Conservation (phyloP, 768 basidiomycete species). For the Fistulinella prunicolor region DNA sequence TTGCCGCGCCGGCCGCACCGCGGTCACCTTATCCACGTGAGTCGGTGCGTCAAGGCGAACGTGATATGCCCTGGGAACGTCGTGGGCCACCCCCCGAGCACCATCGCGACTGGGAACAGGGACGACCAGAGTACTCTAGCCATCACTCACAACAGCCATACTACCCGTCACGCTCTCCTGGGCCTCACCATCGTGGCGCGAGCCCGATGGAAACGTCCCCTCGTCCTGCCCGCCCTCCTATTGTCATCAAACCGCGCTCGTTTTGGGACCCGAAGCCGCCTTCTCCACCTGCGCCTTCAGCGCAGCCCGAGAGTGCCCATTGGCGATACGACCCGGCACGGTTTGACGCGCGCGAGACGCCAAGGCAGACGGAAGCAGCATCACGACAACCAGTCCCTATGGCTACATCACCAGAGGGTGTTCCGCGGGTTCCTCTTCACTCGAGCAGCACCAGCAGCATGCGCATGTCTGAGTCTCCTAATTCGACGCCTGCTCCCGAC, state of each 20-base stretch:
- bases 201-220: slow-evolving; percentile 66
- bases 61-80: slow-evolving; percentile 60
- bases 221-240: slow-evolving; percentile 44
- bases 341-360: slow-evolving; percentile 46
- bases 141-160: slow-evolving; percentile 32
- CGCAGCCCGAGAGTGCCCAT: slow-evolving; percentile 41
- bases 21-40: slow-evolving; percentile 62
- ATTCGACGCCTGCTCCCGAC: slow-evolving; percentile 40
- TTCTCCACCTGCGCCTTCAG: slow-evolving; percentile 34
- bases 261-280: slow-evolving; percentile 66
- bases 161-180: slow-evolving; percentile 35
- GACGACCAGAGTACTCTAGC: slow-evolving; percentile 37
- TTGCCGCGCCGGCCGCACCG: slow-evolving; percentile 52
- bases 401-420: slow-evolving; percentile 46
- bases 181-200: slow-evolving; percentile 36
- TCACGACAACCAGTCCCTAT: slow-evolving; percentile 36
- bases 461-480: slow-evolving; percentile 63
- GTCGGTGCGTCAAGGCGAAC: slow-evolving; percentile 42
- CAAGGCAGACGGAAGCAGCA: slow-evolving; percentile 36
- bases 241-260: slow-evolving; percentile 31
- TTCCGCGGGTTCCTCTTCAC: slow-evolving; percentile 29
- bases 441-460: slow-evolving; percentile 28
- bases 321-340: slow-evolving; percentile 63
- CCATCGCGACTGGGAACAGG: slow-evolving; percentile 53
- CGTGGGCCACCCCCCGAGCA: slow-evolving; percentile 45